Percentiles rank a stretch among this genome's conserved stretches.
These are phyloP conservation scores for Crithidia acanthocephali DNA, from an alignment of 208 protist genomes.

Conservation along the genomic window DNA sequence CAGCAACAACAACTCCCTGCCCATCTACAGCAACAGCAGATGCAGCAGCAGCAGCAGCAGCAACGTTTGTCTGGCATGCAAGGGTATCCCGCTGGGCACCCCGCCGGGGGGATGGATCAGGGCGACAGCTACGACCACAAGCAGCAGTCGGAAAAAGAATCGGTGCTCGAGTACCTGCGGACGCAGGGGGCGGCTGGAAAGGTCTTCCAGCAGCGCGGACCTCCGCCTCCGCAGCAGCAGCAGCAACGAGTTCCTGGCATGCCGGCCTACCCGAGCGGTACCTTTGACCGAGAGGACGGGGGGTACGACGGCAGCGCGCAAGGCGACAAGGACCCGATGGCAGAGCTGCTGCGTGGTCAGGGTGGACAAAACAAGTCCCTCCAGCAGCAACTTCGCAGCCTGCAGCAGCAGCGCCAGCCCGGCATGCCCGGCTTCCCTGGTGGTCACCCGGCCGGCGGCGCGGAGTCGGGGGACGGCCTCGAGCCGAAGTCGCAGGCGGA, in stretches of 20 bases:
- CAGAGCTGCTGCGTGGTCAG: constrained; percentile 7
- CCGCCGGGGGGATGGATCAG: neutral
- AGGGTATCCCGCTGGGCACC: constrained; percentile 5
- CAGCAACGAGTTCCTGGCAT: constrained; percentile 7
- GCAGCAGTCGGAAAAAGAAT: constrained; percentile 15
- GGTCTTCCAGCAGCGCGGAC: constrained; percentile 13
- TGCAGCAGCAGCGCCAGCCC: constrained; percentile 6
- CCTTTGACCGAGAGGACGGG: constrained; percentile 3
- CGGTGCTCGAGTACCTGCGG: neutral
- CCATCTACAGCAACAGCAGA: constrained; percentile 21
- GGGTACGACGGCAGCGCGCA: neutral
- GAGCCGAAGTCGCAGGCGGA: constrained; percentile 24
- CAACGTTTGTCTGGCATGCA: constrained; percentile 10
- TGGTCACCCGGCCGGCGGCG: neutral
- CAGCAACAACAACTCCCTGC: constrained; percentile 25
- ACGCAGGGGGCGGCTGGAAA: constrained; percentile 7
- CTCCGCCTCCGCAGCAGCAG: constrained; percentile 13
- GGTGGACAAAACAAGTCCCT: neutral
- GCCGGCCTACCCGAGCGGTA: constrained; percentile 4
- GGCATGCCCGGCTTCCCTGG: constrained; percentile 12
- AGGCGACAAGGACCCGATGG: constrained; percentile 2
- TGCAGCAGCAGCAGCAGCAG: constrained; percentile 30
- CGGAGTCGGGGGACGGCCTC: constrained; percentile 9
- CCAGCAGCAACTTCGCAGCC: constrained; percentile 9
- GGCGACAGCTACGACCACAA: constrained; percentile 9